Evolutionary conservation across 1,284 basidiomycete genomes (phyloP), one percentile per base, ranked within the genome.

Genomic region (Hypsizygus ulmarius): DNA sequence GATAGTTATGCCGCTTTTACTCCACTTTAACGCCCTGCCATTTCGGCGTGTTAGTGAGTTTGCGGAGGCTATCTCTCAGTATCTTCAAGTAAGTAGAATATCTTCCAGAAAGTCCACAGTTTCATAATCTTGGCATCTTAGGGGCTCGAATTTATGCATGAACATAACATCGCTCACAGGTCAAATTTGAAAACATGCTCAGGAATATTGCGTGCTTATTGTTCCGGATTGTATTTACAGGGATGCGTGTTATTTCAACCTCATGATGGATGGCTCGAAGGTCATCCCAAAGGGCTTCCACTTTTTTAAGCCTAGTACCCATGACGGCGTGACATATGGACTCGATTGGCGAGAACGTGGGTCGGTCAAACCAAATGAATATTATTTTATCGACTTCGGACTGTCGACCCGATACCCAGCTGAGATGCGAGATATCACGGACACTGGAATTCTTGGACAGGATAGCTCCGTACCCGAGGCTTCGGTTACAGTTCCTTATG

Each of bases 361-460:
- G 49, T 51, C 42, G 10, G 58, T 59, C 5, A 27, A 34, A 9
- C 58, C 58, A 9, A 45, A 54, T 10, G 36, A 52, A 28, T 62
- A 60, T 38, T 60, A 52, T 21, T 40, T 58, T 28, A 58, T 59
- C 32, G 59, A 60, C 39, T 60, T 58, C 30, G 55, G 51, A 9
- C 45, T 58, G 0, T 57, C 58, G 10, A 4, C 14, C 7, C 45
- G 21, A 10, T 54, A 46, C 18, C 18, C 33, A 4, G 39, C 28
- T 9, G 42, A 43, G 7, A 9, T 18, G 3, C 30, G 10, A 47
- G 40, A 5, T 7, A 32, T 10, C 36, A 29, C 15, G 47, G 53
- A 2, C 21, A 25, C 21, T 25, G 21, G 21, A 25, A 25, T 25
- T 7, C 21, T 25, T 25, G 21, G 21, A 25, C 50, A 52, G 35